These are phyloP conservation scores for Paspalum vaginatum DNA, from an alignment of 176 grass and related monocot genomes.

Conservation along the genomic window DNA sequence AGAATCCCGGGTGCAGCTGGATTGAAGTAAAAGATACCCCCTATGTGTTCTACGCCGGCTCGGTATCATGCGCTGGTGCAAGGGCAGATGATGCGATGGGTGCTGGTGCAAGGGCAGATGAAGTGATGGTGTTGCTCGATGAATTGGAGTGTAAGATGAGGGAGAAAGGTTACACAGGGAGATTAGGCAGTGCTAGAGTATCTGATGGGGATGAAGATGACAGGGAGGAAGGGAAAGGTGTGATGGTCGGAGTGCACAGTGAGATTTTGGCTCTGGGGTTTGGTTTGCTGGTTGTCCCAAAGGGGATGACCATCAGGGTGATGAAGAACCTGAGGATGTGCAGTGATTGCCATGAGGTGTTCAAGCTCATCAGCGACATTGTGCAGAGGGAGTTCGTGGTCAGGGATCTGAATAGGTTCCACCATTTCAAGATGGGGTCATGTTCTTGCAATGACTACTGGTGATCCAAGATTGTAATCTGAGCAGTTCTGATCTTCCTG, in stretches of 20 bases:
- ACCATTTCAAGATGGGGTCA: slow-evolving; percentile 69
- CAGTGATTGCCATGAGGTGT: slow-evolving; percentile 72
- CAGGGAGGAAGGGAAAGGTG: slow-evolving; percentile 39
- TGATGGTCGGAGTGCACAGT: slow-evolving; percentile 74
- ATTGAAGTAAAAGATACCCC: slow-evolving; percentile 69
- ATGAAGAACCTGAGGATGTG: slow-evolving; percentile 97
- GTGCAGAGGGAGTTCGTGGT: slow-evolving; percentile 71
- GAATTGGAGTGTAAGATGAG: slow-evolving; percentile 69
- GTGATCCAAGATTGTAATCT: slow-evolving; percentile 48
- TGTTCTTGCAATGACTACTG: slow-evolving; percentile 80
- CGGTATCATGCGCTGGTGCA: slow-evolving; percentile 41
- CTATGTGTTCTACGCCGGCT: slow-evolving; percentile 59
- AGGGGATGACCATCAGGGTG: slow-evolving; percentile 66
- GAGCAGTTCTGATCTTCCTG: not conserved
- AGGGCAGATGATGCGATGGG: slow-evolving; percentile 53
- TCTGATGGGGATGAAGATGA: slow-evolving; percentile 44
- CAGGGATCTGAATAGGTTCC: slow-evolving; percentile 86
- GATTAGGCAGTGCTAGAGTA: slow-evolving; percentile 47
- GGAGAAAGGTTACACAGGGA: slow-evolving; percentile 63
- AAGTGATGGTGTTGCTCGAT: slow-evolving; percentile 63
- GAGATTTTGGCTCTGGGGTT: slow-evolving; percentile 70
- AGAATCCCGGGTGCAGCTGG: slow-evolving; percentile 86
- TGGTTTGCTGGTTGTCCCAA: slow-evolving; percentile 55
- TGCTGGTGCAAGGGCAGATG: slow-evolving; percentile 33
- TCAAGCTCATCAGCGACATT: slow-evolving; percentile 76